A percentile compares a stretch with the other conserved stretches of the same genome.
Conservation (phyloP, 2,329 filamentous ascomycete genomes). For the Endothia cerciana region DNA sequence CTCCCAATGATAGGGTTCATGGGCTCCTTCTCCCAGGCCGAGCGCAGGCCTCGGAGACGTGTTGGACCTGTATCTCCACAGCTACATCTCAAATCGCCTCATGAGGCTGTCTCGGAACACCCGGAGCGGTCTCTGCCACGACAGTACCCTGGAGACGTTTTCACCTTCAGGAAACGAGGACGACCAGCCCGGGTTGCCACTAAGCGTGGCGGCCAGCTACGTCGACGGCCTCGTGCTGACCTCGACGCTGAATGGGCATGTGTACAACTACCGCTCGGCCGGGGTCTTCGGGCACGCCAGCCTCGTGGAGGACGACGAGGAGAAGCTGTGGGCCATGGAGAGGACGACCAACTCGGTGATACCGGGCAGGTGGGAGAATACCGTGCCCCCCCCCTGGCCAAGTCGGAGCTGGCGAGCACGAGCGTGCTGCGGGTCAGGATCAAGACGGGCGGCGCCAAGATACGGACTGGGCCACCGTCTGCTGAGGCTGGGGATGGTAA, state of each 20-base stretch:
- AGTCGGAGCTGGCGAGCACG: constrained; percentile 75
- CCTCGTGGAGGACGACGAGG: constrained; percentile 66
- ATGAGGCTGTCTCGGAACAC: constrained; percentile 63
- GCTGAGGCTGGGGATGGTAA: constrained; percentile 55
- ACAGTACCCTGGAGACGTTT: background rate
- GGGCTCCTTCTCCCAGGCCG: constrained; percentile 68
- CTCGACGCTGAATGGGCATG: constrained; percentile 78
- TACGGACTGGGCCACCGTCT: constrained; percentile 65
- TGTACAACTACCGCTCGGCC: constrained; percentile 84
- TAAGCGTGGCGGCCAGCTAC: constrained; percentile 73
- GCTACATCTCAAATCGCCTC: constrained; percentile 78
- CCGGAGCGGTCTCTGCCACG: constrained; percentile 12
- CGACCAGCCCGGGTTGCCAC: constrained; percentile 61
- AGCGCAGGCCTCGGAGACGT: constrained; percentile 65
- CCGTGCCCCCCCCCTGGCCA: constrained; percentile 70
- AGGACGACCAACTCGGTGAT: constrained; percentile 77
- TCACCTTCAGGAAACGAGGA: constrained; percentile 21
- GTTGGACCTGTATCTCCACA: constrained; percentile 79
- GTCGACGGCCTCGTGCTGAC: constrained; percentile 80
- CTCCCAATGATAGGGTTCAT: constrained; percentile 87
- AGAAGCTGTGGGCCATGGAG: constrained; percentile 78
- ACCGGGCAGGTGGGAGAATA: constrained; percentile 68
- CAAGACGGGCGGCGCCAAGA: constrained; percentile 75
- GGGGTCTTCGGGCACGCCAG: constrained; percentile 75
- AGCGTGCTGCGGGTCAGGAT: constrained; percentile 71